phyloP scores from a whole-genome alignment of 139 green algal species.

The Chlorella sorokiniana region DNA sequence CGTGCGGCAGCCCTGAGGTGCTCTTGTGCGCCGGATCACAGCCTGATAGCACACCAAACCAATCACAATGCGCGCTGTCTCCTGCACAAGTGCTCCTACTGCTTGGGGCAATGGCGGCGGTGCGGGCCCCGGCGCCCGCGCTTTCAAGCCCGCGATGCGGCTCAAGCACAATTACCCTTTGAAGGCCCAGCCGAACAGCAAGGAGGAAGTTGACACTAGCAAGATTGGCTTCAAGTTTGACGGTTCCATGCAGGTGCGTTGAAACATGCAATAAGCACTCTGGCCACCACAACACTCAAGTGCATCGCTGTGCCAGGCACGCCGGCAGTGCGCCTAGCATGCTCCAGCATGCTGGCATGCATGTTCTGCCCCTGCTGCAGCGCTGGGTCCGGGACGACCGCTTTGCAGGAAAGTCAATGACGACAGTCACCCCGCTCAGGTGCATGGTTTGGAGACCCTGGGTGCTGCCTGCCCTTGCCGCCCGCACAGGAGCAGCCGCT shows the following conservation, averaged over 20 bases:
- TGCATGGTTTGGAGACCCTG: conserved; percentile 18
- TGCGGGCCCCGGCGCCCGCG: background rate
- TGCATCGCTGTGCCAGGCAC: too few relatives aligned
- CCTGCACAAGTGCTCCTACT: too few relatives aligned
- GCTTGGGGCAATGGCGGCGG: too few relatives aligned
- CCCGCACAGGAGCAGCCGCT: background rate
- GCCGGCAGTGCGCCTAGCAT: background rate
- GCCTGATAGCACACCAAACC: too few relatives aligned
- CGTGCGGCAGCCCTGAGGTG: too few relatives aligned
- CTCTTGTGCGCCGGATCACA: too few relatives aligned
- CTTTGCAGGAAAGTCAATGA: conserved; percentile 22
- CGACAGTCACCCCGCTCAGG: conserved; percentile 12
- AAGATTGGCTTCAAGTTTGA: conserved; percentile 35
- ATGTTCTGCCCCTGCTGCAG: conserved; percentile 7
- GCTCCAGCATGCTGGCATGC: background rate
- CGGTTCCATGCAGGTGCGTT: conserved; percentile 9
- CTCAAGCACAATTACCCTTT: too few relatives aligned
- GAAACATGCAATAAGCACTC: background rate
- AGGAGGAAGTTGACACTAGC: background rate
- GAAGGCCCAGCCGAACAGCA: background rate
- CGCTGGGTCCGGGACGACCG: conserved; percentile 37
- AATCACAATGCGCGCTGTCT: too few relatives aligned
- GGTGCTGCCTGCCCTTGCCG: too few relatives aligned
- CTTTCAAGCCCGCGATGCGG: background rate
- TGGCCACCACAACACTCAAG: too few relatives aligned